These are phyloP conservation scores for Solanum rostratum DNA, from an alignment of 257 asterid genomes.

Conservation along the genomic window DNA sequence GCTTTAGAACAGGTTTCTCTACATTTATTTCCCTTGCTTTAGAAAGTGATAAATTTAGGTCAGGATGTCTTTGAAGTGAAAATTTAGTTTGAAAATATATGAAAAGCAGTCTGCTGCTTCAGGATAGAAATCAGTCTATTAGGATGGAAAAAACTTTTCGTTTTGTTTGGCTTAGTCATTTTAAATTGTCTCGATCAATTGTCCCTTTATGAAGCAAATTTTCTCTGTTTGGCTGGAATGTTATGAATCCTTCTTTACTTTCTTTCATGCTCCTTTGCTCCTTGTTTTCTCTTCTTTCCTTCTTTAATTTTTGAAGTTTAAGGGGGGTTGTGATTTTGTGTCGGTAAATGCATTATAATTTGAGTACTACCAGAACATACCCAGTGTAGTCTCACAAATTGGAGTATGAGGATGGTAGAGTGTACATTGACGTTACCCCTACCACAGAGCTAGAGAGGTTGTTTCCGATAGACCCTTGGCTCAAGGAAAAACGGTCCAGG, in stretches of 20 bases:
- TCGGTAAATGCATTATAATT: not conserved
- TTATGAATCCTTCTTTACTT: not conserved
- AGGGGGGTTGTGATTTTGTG: not conserved
- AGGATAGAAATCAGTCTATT: not conserved
- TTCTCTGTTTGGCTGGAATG: not conserved
- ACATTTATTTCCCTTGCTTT: not conserved
- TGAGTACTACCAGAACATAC: not conserved
- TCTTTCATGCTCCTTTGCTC: not conserved
- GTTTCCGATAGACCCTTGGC: not conserved
- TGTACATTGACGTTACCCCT: not conserved
- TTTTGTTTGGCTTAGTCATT: not conserved
- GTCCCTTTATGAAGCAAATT: not conserved
- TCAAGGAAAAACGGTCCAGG: not conserved
- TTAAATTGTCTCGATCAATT: not conserved
- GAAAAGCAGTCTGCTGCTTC: not conserved
- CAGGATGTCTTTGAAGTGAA: not conserved
- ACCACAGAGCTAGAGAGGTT: not conserved
- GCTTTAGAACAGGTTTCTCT: constrained; percentile 84
- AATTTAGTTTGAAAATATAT: not conserved
- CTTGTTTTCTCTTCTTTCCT: not conserved
- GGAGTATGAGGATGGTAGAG: not conserved
- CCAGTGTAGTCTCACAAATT: not conserved
- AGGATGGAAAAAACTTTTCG: not conserved
- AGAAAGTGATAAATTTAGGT: not conserved
- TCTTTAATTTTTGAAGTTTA: not conserved